These are phyloP conservation scores for Phytopythium ostracodes DNA, from an alignment of 352 stramenopile species.

Conservation along the genomic window DNA sequence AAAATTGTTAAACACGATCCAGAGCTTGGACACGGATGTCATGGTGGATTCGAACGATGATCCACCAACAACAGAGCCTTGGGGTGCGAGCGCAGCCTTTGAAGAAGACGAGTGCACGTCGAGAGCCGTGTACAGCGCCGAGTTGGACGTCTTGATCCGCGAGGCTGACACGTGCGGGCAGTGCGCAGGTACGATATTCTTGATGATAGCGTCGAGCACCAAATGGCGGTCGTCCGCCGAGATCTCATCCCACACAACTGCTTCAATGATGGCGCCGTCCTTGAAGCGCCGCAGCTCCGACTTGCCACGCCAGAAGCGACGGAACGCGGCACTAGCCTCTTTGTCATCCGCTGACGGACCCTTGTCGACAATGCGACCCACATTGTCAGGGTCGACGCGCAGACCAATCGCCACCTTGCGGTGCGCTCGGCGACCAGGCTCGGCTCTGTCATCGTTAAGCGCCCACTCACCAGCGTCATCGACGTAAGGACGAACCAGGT, in stretches of 20 bases:
- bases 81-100: constrained; percentile 9
- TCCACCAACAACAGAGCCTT: constrained; percentile 27
- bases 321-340: constrained; percentile 60
- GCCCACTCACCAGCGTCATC: constrained; percentile 45
- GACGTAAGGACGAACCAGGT: constrained; percentile 48
- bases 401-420: constrained; percentile 78
- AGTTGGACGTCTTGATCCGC: constrained; percentile 74
- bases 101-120: constrained; percentile 47
- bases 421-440: constrained; percentile 15
- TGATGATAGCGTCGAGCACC: constrained; percentile 72
- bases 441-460: constrained; percentile 29
- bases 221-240: constrained; percentile 60
- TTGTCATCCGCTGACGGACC: constrained; percentile 85
- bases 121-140: constrained; percentile 61
- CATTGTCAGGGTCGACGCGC: constrained; percentile 71
- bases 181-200: constrained; percentile 66
- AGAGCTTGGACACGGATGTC: constrained; percentile 70
- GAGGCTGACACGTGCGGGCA: constrained; percentile 44
- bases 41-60: constrained; percentile 72
- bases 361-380: constrained; percentile 86
- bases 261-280: constrained; percentile 86
- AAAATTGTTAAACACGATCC: constrained; percentile 81
- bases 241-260: constrained; percentile 86
- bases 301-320: constrained; percentile 86
- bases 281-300: constrained; percentile 89